These are phyloP conservation scores for Pythium utonaiense DNA, from an alignment of 352 stramenopile genomes.

Conservation along the genomic window DNA sequence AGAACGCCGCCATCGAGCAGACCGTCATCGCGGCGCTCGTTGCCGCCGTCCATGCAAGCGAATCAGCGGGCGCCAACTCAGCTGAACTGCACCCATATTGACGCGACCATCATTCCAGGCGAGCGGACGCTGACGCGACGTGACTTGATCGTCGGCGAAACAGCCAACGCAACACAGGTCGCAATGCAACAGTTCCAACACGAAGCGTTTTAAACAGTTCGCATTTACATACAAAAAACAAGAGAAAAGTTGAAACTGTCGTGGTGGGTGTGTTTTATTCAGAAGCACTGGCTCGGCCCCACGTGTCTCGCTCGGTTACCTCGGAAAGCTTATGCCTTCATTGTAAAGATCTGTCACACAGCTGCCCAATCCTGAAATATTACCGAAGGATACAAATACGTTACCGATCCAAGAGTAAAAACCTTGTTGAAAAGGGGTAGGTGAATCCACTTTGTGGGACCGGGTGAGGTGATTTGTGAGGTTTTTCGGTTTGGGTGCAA, in stretches of 20 bases:
- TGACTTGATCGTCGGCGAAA: slow-evolving; percentile 9
- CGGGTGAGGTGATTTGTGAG: slow-evolving; percentile 13
- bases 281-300: slow-evolving; percentile 19
- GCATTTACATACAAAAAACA: neutral
- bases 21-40: neutral
- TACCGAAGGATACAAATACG: slow-evolving; percentile 24
- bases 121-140: neutral
- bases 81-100: slow-evolving; percentile 19
- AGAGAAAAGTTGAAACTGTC: neutral
- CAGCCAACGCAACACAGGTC: slow-evolving; percentile 5
- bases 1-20: neutral
- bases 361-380: slow-evolving; percentile 8
- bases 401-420: slow-evolving; percentile 24
- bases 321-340: slow-evolving; percentile 1
- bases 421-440: slow-evolving; percentile 23
- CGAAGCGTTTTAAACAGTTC: neutral
- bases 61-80: slow-evolving; percentile 21
- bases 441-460: neutral
- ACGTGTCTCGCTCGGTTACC: slow-evolving; percentile 19
- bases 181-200: neutral
- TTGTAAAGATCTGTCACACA: slow-evolving; percentile 22
- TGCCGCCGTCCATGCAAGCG: neutral
- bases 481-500: slow-evolving; percentile 24
- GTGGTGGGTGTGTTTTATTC: slow-evolving; percentile 1
- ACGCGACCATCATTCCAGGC: slow-evolving; percentile 13